These are phyloP conservation scores for Plasmodium coatneyi DNA, from an alignment of 169 alveolate genomes.

Conservation along the genomic window DNA sequence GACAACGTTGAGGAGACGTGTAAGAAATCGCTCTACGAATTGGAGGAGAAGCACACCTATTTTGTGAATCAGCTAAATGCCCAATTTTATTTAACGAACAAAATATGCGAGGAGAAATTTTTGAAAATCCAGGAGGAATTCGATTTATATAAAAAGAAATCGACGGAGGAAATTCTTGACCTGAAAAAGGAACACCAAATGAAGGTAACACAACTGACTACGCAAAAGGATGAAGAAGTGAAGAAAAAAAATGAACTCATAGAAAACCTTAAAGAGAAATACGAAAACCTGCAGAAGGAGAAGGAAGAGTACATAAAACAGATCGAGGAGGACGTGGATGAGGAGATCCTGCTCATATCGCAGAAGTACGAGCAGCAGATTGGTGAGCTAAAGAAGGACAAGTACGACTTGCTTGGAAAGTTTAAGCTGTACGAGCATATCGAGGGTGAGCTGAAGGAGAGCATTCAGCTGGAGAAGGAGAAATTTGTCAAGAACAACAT, in stretches of 20 bases:
- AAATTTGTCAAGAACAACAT: constrained; percentile 49
- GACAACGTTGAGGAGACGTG: constrained; percentile 59
- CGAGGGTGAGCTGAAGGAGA: constrained; percentile 51
- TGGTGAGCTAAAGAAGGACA: constrained; percentile 29
- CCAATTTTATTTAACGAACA: constrained; percentile 70
- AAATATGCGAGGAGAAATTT: constrained; percentile 69
- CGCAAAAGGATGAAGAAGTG: constrained; percentile 30
- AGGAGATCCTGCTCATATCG: constrained; percentile 66
- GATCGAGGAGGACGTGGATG: constrained; percentile 75
- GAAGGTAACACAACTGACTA: constrained; percentile 14
- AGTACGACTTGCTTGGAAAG: constrained; percentile 32
- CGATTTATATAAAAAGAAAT: constrained; percentile 35
- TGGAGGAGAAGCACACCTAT: constrained; percentile 68
- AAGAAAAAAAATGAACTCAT: constrained; percentile 38
- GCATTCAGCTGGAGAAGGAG: constrained; percentile 47
- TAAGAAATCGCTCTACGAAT: constrained; percentile 45
- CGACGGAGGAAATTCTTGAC: constrained; percentile 32
- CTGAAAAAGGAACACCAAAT: constrained; percentile 45
- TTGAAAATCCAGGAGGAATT: constrained; percentile 62
- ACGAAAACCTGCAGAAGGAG: constrained; percentile 52
- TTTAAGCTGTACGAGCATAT: constrained; percentile 53
- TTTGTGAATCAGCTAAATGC: constrained; percentile 73
- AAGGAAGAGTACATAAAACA: constrained; percentile 54
- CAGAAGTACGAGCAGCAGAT: constrained; percentile 52
- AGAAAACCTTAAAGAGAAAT: neutral